A percentile compares a stretch with the other conserved stretches of the same genome.
These are phyloP conservation scores for Hymenoscyphus albidus DNA, from an alignment of 2,329 filamentous ascomycete species.

Conservation along the genomic window DNA sequence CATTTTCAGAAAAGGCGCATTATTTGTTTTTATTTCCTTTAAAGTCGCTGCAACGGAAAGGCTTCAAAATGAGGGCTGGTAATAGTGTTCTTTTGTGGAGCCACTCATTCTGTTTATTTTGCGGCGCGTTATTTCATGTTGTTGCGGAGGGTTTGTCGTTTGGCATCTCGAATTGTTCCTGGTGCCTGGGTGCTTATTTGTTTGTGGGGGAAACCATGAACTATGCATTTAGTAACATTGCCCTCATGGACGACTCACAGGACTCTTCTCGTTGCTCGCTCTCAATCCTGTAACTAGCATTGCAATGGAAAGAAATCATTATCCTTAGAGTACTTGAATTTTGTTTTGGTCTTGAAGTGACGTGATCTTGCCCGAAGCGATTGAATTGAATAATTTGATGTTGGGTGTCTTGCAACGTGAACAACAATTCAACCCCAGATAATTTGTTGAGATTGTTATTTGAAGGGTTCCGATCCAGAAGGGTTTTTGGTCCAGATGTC, in stretches of 20 bases:
- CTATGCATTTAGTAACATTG: neutral
- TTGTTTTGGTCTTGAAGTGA: too few relatives aligned
- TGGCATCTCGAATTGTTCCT: neutral
- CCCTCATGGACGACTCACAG: neutral
- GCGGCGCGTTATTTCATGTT: neutral
- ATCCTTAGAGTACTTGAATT: too few relatives aligned
- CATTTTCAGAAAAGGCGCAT: neutral
- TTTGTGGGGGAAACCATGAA: neutral
- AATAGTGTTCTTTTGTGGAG: neutral
- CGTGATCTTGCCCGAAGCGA: too few relatives aligned
- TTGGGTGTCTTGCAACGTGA: too few relatives aligned
- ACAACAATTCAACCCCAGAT: too few relatives aligned
- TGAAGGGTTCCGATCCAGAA: too few relatives aligned
- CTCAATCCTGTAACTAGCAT: neutral
- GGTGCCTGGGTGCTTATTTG: neutral
- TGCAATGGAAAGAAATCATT: too few relatives aligned
- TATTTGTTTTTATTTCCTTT: neutral
- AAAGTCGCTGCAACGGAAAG: neutral
- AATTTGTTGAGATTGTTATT: too few relatives aligned
- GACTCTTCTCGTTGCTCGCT: neutral
- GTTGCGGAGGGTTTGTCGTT: neutral
- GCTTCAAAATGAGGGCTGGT: neutral
- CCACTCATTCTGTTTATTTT: neutral
- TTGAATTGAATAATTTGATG: too few relatives aligned
- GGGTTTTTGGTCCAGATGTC: too few relatives aligned